phyloP scores from a whole-genome alignment of 495 filamentous ascomycete genomes.

The Hypomontagnella monticulosa region DNA sequence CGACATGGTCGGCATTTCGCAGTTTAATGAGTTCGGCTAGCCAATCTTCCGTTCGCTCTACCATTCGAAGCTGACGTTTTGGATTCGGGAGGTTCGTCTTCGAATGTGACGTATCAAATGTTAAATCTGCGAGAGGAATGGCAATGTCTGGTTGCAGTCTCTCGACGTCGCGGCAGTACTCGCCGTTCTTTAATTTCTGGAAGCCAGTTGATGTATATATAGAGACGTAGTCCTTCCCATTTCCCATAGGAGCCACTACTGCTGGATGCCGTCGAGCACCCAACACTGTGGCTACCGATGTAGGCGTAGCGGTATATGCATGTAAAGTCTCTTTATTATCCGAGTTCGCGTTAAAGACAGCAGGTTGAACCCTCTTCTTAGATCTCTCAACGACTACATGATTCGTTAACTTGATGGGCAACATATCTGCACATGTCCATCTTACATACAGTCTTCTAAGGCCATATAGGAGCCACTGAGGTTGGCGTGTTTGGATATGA shows the following conservation, averaged over 20 bases:
- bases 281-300: slow-evolving; percentile 71
- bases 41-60: slow-evolving; percentile 81
- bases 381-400: slow-evolving; percentile 45
- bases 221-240: slow-evolving; percentile 75
- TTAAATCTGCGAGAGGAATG: slow-evolving; percentile 80
- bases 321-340: slow-evolving; percentile 66
- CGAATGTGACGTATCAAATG: slow-evolving; percentile 47
- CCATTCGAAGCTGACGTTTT: slow-evolving; percentile 83
- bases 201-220: slow-evolving; percentile 88
- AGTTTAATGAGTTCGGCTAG: slow-evolving; percentile 66
- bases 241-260: slow-evolving; percentile 74
- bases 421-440: slow-evolving; percentile 37
- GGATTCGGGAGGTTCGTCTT: slow-evolving; percentile 59
- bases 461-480: slow-evolving; percentile 79
- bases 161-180: slow-evolving; percentile 71
- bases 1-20: slow-evolving; percentile 45
- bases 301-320: slow-evolving; percentile 72
- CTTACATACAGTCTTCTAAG: slow-evolving; percentile 97
- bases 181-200: slow-evolving; percentile 67
- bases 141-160: slow-evolving; percentile 81
- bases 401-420: slow-evolving; percentile 51
- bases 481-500: slow-evolving; percentile 69
- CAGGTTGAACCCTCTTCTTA: slow-evolving; percentile 45
- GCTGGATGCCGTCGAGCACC: slow-evolving; percentile 80
- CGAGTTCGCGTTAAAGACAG: slow-evolving; percentile 51